Evolutionary conservation across 2,329 filamentous ascomycete genomes (phyloP), one percentile per base, ranked within the genome.

Genomic region (Alternaria panax): DNA sequence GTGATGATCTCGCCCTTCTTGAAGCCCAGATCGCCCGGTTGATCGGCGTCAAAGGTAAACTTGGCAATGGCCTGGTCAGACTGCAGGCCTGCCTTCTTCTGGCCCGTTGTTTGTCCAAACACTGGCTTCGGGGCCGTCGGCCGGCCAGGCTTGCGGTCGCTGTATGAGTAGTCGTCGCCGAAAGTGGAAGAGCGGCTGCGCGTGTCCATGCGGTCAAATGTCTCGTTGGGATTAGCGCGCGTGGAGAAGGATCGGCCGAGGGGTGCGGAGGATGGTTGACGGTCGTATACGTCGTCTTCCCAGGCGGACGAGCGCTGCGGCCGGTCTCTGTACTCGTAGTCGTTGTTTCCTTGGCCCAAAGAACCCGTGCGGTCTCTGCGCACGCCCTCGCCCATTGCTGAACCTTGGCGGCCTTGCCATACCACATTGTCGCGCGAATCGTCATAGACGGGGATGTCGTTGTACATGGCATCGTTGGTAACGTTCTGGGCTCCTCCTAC

Each of bases 1-100:
- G 93, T 97, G 66, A 99, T 97, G 57, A 98, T 80, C 28, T 99
- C 95, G 20, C 95, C 95, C 84, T 99, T 99, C 82, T 96, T 97
- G 81, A 99, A 99, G 0, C 90, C 92, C 57, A 98, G 78, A 76
- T 99, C 94, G 5, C 94, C 94, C 0, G 92, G 88, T 78, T 97
- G 93, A 72, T 97, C 94, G 0, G 93, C 90, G 64, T 98, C 94
- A 75, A 99, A 99, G 2, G 92, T 97, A 79, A 91, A 98, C 63
- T 97, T 84, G 2, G 95, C 95, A 20, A 97, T 84, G 0, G 93
- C 95, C 79, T 98, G 92, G 68, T 97, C 93, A 67, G 83, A 78
- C 11, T 82, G 82, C 64, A 81, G 51, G n/a, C 70, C 74, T 18
- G 74, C 75, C 57, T 77, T 75, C 64, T 82, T 84, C 61, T 77